Percentiles rank a stretch among this genome's conserved stretches.
Conservation (phyloP, 148 eudicot genomes). For the Spergularia marina region DNA sequence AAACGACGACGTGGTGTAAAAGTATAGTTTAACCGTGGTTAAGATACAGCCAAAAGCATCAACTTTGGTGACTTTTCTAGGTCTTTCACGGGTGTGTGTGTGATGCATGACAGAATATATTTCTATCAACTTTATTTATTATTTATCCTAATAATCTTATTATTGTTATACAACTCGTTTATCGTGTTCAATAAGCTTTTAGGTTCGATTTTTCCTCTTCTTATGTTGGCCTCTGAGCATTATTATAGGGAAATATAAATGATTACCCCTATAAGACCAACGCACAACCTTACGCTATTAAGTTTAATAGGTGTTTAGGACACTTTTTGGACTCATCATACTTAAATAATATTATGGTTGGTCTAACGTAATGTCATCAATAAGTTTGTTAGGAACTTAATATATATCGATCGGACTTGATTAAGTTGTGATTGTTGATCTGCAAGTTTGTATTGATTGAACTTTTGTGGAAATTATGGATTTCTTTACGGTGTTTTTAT, state of each 20-base stretch:
- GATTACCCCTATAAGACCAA: neutral
- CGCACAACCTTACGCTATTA: neutral
- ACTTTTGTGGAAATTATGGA: too few species aligned
- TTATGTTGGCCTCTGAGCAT: too few species aligned
- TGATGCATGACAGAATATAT: neutral
- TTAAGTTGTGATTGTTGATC: neutral
- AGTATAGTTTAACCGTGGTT: slow-evolving; percentile 9
- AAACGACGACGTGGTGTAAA: neutral
- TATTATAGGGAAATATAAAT: too few species aligned
- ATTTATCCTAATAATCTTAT: neutral
- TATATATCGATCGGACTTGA: neutral
- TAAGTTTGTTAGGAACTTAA: neutral
- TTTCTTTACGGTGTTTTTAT: too few species aligned
- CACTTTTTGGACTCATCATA: slow-evolving; percentile 2
- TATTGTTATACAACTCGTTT: slow-evolving; percentile 21
- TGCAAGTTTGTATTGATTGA: too few species aligned
- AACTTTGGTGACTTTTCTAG: neutral
- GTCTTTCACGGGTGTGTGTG: slow-evolving; percentile 5
- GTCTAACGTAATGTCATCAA: slow-evolving; percentile 6
- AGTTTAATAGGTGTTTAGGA: slow-evolving; percentile 2
- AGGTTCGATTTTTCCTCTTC: too few species aligned
- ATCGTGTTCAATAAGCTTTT: neutral
- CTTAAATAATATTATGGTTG: slow-evolving; percentile 3
- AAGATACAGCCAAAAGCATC: neutral
- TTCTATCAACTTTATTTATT: neutral